Evolutionary conservation across 352 stramenopile species (phyloP), one percentile per base, ranked within the genome.

Genomic region (Saprolegnia diclina): DNA sequence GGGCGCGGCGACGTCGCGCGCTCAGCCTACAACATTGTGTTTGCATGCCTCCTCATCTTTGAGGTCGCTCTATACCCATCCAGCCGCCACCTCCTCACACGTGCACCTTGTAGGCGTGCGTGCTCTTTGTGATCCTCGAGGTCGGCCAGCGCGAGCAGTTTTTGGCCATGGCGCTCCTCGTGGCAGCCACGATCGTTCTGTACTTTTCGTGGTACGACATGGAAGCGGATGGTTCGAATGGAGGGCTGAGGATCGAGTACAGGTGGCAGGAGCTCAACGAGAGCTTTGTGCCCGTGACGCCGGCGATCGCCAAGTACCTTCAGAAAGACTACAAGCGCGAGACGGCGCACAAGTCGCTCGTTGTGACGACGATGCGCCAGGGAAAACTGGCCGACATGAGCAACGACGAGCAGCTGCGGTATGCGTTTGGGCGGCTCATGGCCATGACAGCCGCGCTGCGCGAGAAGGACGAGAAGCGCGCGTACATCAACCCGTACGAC

Each of bases 21-120:
- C 59, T 91, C 83, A 0, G 77, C 82, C 4, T 78, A 87, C 62
- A 78, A 74, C 45, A 79, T 93, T 68, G 78, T 84, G 6, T 86
- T 90, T 50, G 78, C 77, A 22, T 85, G 82, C 35, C 72, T 93
- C 42, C 64, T 93, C 29, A 54, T 90, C 29, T 90, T 91, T 64
- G 82, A 93, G 63, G 67, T 69, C n/a, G n/a, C n/a, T n/a, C n/a
- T n/a, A n/a, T n/a, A n/a, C n/a, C n/a, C n/a, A n/a, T n/a, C n/a
- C n/a, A n/a, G n/a, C n/a, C n/a, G n/a, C n/a, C n/a, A n/a, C n/a
- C n/a, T n/a, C n/a, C n/a, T n/a, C n/a, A n/a, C n/a, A n/a, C n/a
- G n/a, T n/a, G n/a, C n/a, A n/a, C n/a, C n/a, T n/a, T 46, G 9
- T 68, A 21, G 4, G 22, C 22, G 26, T 59, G 22, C 9, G 22